Base-by-base conservation (phyloP, 139 green algal genomes). In the Chlorella sp. region DNA sequence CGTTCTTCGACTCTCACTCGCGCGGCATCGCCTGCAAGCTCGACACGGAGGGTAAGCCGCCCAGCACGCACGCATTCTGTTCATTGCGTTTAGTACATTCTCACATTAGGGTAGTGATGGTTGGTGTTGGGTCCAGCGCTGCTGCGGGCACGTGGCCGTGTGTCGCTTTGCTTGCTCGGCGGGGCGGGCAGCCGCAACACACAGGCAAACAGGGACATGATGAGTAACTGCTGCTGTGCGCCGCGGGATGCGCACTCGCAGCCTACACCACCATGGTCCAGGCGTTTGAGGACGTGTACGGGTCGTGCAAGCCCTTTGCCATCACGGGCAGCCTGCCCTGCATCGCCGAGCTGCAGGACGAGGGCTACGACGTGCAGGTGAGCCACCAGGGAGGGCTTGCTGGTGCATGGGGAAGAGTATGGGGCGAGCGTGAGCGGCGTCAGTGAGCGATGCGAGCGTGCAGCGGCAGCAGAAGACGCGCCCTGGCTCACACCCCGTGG, bases 1-100 rank as follows among this genome's bases (percentile, higher is more conserved):
- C 74, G 42, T 90, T 91, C 76, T 89, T 85, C 36, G 85, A 91
- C 59, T 64, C 74, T 34, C 64, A 73, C 27, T 72, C 81, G 32
- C 76, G 71, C 27, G 88, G 85, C 55, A 51, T 92, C 35, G 88
- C 87, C 1, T 93, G 88, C 80, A 83, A 88, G 62, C 74, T 92
- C 55, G 79, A 88, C 62, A 75, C 62, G 30, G 69, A 77, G 31
- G 76, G 75, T 82, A 35, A 33, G 74, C 32, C 30, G 66, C 22
- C 4, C 4, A 10, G 24, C 22, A 20, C 22, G 24, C 42, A 55
- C 42, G 17, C 42, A 55, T 17, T 55, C 10, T 55, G 42, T 10
- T 55, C 42, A 55, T 17, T 10, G 10, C 17, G 10, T 55, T 55
- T 10, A 24, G 42, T 17, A 55, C 10, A 17, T 55, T 55, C 10